Percentiles rank a stretch among this genome's conserved stretches.
These are phyloP conservation scores for Sugiyamaella neomexicana DNA, from an alignment of 1,139 yeast genomes.

Conservation along the genomic window DNA sequence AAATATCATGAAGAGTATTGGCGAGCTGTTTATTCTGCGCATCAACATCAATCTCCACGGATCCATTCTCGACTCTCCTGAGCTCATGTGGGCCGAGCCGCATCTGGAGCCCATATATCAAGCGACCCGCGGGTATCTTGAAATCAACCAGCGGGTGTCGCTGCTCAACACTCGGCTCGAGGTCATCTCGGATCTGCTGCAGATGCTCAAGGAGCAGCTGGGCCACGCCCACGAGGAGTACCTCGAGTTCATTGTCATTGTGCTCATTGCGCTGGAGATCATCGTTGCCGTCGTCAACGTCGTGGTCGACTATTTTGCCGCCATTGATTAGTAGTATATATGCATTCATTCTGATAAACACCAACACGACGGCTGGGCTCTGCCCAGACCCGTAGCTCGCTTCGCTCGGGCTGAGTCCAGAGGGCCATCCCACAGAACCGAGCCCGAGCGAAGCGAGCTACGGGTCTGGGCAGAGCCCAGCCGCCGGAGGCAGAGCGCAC, in stretches of 20 bases:
- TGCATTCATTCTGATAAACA: background rate
- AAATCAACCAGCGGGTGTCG: constrained; percentile 89
- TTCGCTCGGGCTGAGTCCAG: background rate
- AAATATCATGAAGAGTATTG: constrained; percentile 94
- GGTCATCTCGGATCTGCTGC: constrained; percentile 87
- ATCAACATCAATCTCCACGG: constrained; percentile 90
- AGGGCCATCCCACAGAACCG: background rate
- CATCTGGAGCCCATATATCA: constrained; percentile 95
- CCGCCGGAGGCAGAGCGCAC: constrained; percentile 7
- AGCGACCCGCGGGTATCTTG: constrained; percentile 92
- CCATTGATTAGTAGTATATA: constrained; percentile 8
- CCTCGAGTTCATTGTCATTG: constrained; percentile 86
- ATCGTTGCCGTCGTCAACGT: constrained; percentile 81
- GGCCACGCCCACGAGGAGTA: constrained; percentile 88
- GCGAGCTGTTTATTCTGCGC: constrained; percentile 86
- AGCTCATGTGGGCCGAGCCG: constrained; percentile 98
- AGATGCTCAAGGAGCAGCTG: constrained; percentile 94
- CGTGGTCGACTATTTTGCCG: constrained; percentile 32
- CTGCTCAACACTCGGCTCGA: constrained; percentile 86
- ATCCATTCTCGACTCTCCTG: constrained; percentile 92
- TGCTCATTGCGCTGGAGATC: constrained; percentile 90
- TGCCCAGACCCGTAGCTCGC: background rate
- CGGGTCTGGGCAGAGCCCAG: constrained; percentile 14
- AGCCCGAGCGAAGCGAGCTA: constrained; percentile 4
- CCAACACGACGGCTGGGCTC: too few species aligned